A percentile compares a stretch with the other conserved stretches of the same genome.
Conservation (phyloP, 768 basidiomycete species). For the Mycena metata region DNA sequence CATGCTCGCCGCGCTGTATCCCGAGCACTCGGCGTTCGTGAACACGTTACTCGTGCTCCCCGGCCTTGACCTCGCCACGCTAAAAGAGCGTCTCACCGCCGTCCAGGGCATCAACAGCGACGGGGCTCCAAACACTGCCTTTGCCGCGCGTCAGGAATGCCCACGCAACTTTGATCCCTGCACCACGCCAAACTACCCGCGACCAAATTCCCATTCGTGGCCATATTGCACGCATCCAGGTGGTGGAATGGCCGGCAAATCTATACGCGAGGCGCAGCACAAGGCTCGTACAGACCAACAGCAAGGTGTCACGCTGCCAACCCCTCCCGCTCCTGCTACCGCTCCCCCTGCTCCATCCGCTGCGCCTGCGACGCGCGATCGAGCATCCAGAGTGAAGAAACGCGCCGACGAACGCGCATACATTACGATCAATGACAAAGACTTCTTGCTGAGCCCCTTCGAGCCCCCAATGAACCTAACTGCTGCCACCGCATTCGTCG, state of each 20-base stretch:
- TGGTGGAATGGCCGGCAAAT: not conserved
- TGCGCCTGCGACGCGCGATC: not conserved
- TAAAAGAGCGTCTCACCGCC: not conserved
- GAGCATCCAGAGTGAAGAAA: no score
- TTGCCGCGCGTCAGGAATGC: no score
- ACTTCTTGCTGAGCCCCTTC: no score
- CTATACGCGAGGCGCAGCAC: no score
- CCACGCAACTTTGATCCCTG: not conserved
- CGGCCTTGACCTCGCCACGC: not conserved
- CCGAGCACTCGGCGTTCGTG: not conserved
- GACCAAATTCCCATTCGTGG: not conserved
- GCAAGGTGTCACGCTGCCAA: not conserved
- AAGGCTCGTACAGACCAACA: no score
- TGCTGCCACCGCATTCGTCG: not conserved
- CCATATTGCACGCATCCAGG: slow-evolving; percentile 7
- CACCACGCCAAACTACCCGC: not conserved
- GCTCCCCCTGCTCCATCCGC: not conserved
- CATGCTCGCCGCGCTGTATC: not conserved
- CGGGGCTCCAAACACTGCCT: no score
- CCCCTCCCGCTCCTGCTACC: not conserved
- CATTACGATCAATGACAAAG: no score
- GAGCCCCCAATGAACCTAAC: no score
- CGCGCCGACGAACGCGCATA: no score
- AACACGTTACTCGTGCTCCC: not conserved
- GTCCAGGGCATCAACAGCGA: not conserved